These are phyloP conservation scores for Pholiota adiposa DNA, from an alignment of 1,284 basidiomycete genomes.

Conservation along the genomic window DNA sequence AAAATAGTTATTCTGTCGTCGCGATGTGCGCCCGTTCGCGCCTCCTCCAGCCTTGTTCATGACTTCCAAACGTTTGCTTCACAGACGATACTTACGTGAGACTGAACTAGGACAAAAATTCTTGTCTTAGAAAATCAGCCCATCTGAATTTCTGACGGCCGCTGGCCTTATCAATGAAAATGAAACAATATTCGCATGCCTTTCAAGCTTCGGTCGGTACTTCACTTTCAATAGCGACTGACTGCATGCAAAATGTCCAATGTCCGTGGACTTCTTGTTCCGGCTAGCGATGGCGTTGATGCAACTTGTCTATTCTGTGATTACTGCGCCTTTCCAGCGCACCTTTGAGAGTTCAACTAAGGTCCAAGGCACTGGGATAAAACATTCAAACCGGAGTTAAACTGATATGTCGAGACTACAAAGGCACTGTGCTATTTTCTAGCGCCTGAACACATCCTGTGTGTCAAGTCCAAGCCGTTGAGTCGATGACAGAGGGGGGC, in stretches of 20 bases:
- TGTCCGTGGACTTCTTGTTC: not conserved
- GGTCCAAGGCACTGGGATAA: constrained; percentile 6
- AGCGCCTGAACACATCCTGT: not conserved
- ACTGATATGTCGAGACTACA: not conserved
- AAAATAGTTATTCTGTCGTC: constrained; percentile 5
- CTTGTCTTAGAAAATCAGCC: not conserved
- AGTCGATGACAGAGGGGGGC: not conserved
- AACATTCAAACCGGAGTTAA: not conserved
- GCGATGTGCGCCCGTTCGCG: not conserved
- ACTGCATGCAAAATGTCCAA: not conserved
- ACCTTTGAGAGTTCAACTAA: not conserved
- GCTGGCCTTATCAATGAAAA: not conserved
- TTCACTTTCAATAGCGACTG: not conserved
- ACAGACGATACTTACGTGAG: too few species aligned
- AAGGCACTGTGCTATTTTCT: not conserved
- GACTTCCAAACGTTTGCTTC: too few species aligned
- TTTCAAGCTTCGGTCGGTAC: constrained; percentile 1
- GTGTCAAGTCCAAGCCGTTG: not conserved
- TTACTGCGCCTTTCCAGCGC: not conserved
- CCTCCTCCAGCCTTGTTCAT: too few species aligned
- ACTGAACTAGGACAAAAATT: too few species aligned
- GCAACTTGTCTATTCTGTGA: not conserved
- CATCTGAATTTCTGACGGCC: too few species aligned
- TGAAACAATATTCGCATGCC: constrained; percentile 6
- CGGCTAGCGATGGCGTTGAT: not conserved